Percentiles rank a stretch among this genome's conserved stretches.
phyloP scores from a whole-genome alignment of 73 alveolate genomes.

The Blepharisma stoltei region DNA sequence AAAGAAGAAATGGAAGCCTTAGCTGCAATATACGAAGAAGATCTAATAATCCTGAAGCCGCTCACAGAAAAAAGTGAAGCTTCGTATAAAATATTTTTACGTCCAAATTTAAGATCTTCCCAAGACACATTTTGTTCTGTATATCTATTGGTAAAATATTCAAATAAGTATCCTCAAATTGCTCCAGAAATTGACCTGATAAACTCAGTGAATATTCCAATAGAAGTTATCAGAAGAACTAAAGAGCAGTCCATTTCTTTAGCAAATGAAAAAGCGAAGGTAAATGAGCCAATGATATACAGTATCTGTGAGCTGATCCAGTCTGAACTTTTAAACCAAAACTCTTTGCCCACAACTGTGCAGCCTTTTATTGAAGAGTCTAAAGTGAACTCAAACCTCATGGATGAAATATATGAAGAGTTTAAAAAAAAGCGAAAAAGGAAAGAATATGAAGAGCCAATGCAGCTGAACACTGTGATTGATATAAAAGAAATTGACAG shows the following conservation, averaged over 20 bases:
- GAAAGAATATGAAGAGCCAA: not conserved
- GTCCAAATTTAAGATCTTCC: not conserved
- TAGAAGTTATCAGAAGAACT: not conserved
- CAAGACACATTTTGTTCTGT: not conserved
- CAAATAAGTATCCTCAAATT: not conserved
- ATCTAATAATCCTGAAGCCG: not conserved
- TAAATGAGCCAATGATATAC: too few species aligned
- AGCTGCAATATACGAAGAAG: slow-evolving; percentile 6
- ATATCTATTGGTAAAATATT: not conserved
- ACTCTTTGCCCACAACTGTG: not conserved
- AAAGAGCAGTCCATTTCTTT: not conserved
- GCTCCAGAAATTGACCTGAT: not conserved
- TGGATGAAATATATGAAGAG: not conserved
- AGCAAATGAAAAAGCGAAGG: too few species aligned
- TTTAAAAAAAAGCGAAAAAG: not conserved
- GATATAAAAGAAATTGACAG: slow-evolving; percentile 11
- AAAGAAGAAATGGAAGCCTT: slow-evolving; percentile 17
- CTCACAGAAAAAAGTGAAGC: not conserved
- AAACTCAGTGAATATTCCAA: not conserved
- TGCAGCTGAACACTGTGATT: not conserved
- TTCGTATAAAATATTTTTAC: not conserved
- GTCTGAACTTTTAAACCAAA: not conserved
- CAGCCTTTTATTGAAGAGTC: not conserved
- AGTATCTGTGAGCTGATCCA: too few species aligned
- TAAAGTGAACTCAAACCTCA: not conserved